Conservation (phyloP, 805 yeast species). For the Candida arabinofermentans region DNA sequence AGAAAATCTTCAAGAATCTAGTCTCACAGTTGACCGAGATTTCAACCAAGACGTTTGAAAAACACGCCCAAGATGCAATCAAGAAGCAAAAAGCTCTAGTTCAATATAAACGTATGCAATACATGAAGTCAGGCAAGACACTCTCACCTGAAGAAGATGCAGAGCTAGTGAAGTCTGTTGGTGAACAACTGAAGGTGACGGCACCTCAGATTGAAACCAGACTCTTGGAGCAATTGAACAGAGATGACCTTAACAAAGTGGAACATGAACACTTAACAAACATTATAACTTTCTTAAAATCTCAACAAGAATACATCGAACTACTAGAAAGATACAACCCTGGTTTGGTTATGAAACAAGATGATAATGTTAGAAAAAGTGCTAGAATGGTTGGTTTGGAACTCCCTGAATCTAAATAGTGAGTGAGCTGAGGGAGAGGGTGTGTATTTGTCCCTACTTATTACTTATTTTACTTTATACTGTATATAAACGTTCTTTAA, state of each 20-base stretch:
- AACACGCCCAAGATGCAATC: conserved; percentile 37
- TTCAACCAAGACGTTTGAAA: conserved; percentile 33
- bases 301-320: conserved; percentile 75
- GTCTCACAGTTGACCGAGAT: conserved; percentile 38
- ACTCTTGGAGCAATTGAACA: conserved; percentile 26
- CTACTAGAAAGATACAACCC: conserved; percentile 84
- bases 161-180: conserved; percentile 34
- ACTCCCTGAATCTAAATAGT: conserved; percentile 43
- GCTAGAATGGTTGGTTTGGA: conserved; percentile 89
- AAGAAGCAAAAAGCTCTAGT: conserved; percentile 44
- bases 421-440: too few species aligned
- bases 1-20: conserved; percentile 27
- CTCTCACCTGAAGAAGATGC: conserved; percentile 30
- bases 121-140: conserved; percentile 35
- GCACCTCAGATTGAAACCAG: conserved; percentile 25
- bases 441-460: neutral
- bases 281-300: conserved; percentile 55
- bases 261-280: conserved; percentile 47
- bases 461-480: too few species aligned
- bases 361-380: conserved; percentile 71
- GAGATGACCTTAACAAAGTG: conserved; percentile 17
- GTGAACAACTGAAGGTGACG: conserved; percentile 25
- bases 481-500: too few species aligned
- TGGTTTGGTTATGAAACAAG: conserved; percentile 70
- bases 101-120: conserved; percentile 45